Evolutionary conservation across 192 early-diverging fungal species (phyloP).

Genomic region (Podila horticola): DNA sequence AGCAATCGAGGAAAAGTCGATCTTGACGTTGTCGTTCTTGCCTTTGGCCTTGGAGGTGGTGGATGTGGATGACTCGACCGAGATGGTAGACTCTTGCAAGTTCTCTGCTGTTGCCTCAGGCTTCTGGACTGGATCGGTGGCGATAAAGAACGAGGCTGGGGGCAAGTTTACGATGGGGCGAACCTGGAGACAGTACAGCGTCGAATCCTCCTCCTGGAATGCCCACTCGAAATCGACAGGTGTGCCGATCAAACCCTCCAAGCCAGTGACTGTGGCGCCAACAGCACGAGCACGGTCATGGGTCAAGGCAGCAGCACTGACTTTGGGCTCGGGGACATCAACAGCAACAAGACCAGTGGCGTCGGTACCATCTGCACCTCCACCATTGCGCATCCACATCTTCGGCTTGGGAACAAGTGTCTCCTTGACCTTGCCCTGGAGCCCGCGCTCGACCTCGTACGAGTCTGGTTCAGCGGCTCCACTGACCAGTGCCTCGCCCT

Average conservation of each 20-base stretch:
- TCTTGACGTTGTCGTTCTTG: slow-evolving; percentile 14
- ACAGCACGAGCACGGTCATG: slow-evolving; percentile 33
- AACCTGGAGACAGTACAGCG: slow-evolving; percentile 45
- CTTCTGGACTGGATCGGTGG: slow-evolving; percentile 20
- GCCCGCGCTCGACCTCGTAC: slow-evolving; percentile 52
- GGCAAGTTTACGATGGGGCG: slow-evolving; percentile 49
- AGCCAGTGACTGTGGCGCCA: slow-evolving; percentile 24
- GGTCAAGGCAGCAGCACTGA: slow-evolving; percentile 32
- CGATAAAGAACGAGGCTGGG: slow-evolving; percentile 37
- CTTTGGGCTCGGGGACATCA: slow-evolving; percentile 39
- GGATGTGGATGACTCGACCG: not conserved
- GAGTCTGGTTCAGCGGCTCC: slow-evolving; percentile 61
- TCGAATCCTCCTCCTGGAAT: slow-evolving; percentile 34
- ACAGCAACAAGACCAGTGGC: slow-evolving; percentile 39
- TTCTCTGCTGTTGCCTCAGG: slow-evolving; percentile 19
- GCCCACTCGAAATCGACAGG: slow-evolving; percentile 52
- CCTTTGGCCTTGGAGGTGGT: slow-evolving; percentile 13
- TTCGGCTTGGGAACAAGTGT: slow-evolving; percentile 46
- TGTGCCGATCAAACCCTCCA: slow-evolving; percentile 39
- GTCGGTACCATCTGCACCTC: slow-evolving; percentile 15
- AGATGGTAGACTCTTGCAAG: not conserved
- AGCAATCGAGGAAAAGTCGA: slow-evolving; percentile 37
- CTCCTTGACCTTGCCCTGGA: slow-evolving; percentile 43
- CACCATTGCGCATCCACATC: slow-evolving; percentile 44
- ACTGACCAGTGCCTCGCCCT: slow-evolving; percentile 61